phyloP scores from a whole-genome alignment of 257 asterid genomes.

The Solanum arcanum region DNA sequence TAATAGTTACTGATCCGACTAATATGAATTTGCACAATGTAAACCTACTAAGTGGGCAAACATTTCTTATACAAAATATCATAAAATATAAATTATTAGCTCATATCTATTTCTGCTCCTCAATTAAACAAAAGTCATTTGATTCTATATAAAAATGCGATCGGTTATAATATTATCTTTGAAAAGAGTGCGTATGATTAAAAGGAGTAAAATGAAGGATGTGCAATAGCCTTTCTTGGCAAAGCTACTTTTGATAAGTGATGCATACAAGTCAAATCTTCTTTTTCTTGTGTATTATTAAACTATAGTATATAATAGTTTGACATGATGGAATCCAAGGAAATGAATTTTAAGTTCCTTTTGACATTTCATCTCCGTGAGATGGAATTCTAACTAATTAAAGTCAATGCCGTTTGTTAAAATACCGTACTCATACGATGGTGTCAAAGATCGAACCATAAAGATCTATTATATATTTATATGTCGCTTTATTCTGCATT shows the following conservation, averaged over 20 bases:
- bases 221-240: background rate
- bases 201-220: background rate
- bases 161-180: background rate
- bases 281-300: background rate
- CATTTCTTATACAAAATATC: background rate
- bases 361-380: background rate
- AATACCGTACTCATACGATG: background rate
- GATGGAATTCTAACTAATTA: background rate
- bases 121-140: no score
- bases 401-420: background rate
- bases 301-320: background rate
- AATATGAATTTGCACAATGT: background rate
- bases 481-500: accelerated
- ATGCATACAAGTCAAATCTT: background rate
- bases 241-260: background rate
- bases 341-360: background rate
- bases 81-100: no score
- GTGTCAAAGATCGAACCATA: background rate
- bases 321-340: background rate
- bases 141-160: no score
- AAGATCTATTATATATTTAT: no score
- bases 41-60: background rate
- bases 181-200: background rate
- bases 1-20: no score
- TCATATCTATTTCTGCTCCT: no score